Percentiles rank a stretch among this genome's conserved stretches.
Evolutionary conservation across 2,329 filamentous ascomycete species (phyloP).

Genomic region (Trichoderma sp.): DNA sequence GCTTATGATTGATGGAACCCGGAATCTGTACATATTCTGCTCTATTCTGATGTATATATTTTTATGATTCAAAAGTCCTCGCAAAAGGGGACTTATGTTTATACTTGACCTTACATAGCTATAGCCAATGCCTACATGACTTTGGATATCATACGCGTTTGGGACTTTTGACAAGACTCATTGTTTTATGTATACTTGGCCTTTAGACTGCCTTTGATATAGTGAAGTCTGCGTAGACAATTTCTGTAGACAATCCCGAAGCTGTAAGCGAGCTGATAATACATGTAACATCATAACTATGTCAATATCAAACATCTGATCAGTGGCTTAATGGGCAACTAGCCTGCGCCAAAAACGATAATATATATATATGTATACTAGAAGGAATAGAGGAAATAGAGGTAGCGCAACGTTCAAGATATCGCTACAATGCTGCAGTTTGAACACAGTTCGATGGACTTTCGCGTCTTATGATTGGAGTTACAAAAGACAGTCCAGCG

Average conservation of each 20-base stretch:
- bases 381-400: too few species aligned
- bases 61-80: background rate
- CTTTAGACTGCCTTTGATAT: too few species aligned
- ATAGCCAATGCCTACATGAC: background rate
- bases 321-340: too few species aligned
- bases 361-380: too few species aligned
- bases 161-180: background rate
- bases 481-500: background rate
- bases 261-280: too few species aligned
- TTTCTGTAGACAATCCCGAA: too few species aligned
- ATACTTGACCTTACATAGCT: background rate
- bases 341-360: too few species aligned
- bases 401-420: background rate
- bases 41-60: constrained; percentile 22
- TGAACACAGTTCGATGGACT: background rate
- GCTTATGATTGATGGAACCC: background rate
- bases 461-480: background rate
- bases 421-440: background rate
- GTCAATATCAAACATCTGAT: too few species aligned
- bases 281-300: too few species aligned
- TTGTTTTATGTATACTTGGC: background rate
- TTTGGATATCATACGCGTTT: background rate
- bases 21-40: constrained; percentile 17
- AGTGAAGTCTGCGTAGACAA: too few species aligned
- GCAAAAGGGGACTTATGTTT: background rate